phyloP scores from a whole-genome alignment of 2,329 filamentous ascomycete species.

The Purpureocillium lavendulum region DNA sequence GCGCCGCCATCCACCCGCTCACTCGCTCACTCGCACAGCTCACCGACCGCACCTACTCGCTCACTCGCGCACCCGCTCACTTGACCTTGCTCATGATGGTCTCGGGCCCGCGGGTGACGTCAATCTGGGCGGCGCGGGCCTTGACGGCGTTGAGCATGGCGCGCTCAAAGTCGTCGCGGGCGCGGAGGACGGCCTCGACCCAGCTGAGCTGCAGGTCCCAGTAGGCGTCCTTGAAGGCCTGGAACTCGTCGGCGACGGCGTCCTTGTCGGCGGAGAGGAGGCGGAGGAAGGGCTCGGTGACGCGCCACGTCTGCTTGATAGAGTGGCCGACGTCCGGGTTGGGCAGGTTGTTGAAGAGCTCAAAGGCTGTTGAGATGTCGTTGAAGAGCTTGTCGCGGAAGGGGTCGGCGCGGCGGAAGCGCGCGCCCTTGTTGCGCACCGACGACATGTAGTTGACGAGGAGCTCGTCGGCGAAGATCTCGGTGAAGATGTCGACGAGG shows the following conservation, averaged over 20 bases:
- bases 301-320: conserved; percentile 89
- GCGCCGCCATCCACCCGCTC: too few species aligned
- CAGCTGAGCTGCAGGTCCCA: conserved; percentile 93
- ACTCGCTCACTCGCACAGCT: too few species aligned
- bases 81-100: conserved; percentile 95
- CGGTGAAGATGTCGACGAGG: conserved; percentile 82
- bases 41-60: too few species aligned
- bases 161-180: conserved; percentile 88
- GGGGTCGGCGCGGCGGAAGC: conserved; percentile 78
- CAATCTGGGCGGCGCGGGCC: conserved; percentile 75
- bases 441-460: conserved; percentile 75
- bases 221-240: conserved; percentile 73
- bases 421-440: conserved; percentile 83
- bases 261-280: conserved; percentile 72
- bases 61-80: too few species aligned
- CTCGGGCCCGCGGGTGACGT: conserved; percentile 71
- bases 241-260: conserved; percentile 68
- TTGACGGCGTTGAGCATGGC: conserved; percentile 85
- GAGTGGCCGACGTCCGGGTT: conserved; percentile 60
- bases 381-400: conserved; percentile 92
- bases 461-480: conserved; percentile 87
- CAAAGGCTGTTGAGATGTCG: conserved; percentile 83
- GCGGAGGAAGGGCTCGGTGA: conserved; percentile 74
- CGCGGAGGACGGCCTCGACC: conserved; percentile 85
- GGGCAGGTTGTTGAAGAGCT: conserved; percentile 70